phyloP scores from a whole-genome alignment of 345 rosid species.

The Eucalyptus caleyi region DNA sequence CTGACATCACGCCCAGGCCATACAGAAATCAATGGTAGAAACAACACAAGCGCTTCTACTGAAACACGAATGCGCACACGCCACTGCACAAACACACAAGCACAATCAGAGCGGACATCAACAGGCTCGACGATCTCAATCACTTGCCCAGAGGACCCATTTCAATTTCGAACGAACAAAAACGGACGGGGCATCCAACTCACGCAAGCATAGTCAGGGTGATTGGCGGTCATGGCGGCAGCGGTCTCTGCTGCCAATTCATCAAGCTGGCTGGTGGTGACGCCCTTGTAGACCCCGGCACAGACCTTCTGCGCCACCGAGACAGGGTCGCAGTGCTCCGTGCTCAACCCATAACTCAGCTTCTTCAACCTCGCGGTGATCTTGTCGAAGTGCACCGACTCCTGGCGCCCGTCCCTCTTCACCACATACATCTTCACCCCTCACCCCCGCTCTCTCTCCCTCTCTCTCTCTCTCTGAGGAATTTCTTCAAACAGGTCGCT shows the following conservation, averaged over 20 bases:
- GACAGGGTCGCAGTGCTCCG: constrained; percentile 94
- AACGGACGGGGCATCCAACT: not conserved
- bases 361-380: constrained; percentile 94
- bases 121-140: not conserved
- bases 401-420: constrained; percentile 89
- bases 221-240: constrained; percentile 89
- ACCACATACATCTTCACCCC: constrained; percentile 60
- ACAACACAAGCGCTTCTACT: not conserved
- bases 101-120: not conserved
- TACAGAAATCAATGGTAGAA: not conserved
- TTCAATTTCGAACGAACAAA: not conserved
- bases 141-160: not conserved
- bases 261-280: constrained; percentile 93
- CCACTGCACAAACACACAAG: not conserved
- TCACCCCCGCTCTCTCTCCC: not conserved
- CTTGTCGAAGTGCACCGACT: constrained; percentile 92
- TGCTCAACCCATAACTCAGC: constrained; percentile 82
- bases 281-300: constrained; percentile 95
- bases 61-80: not conserved
- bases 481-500: not conserved
- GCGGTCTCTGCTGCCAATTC: constrained; percentile 98
- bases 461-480: not conserved
- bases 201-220: constrained; percentile 95
- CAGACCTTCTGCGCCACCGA: constrained; percentile 98
- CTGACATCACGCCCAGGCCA: not conserved